These are phyloP conservation scores for Nectriaceae sp. DNA, from an alignment of 2,329 filamentous ascomycete genomes.

Conservation along the genomic window DNA sequence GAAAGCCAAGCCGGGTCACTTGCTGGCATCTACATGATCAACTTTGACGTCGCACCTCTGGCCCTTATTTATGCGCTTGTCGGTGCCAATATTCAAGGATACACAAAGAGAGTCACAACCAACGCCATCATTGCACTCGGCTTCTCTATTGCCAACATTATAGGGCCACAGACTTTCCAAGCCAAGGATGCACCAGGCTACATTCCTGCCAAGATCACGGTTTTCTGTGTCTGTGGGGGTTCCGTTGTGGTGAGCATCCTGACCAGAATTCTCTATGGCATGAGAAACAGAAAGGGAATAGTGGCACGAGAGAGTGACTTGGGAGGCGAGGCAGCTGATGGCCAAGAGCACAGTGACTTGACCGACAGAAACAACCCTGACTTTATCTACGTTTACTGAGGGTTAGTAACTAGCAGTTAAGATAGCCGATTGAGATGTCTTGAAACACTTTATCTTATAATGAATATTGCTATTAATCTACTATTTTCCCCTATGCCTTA, in stretches of 20 bases:
- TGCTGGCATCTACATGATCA: slow-evolving; percentile 32
- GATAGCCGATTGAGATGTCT: too few relatives aligned
- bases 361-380: slow-evolving; percentile 13
- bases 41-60: slow-evolving; percentile 53
- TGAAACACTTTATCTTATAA: too few relatives aligned
- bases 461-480: too few relatives aligned
- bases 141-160: slow-evolving; percentile 11
- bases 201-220: slow-evolving; percentile 47
- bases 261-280: slow-evolving; percentile 14
- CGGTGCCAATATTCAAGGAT: slow-evolving; percentile 47
- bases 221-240: slow-evolving; percentile 9
- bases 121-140: slow-evolving; percentile 11
- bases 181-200: slow-evolving; percentile 51
- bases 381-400: slow-evolving; percentile 17
- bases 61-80: slow-evolving; percentile 54
- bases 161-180: slow-evolving; percentile 24
- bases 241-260: slow-evolving; percentile 13
- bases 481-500: too few relatives aligned
- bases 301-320: neutral
- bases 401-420: too few relatives aligned
- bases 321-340: neutral
- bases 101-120: slow-evolving; percentile 41
- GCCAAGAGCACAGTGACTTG: neutral
- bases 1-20: slow-evolving; percentile 32
- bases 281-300: slow-evolving; percentile 8